Base-by-base conservation (phyloP, 1,284 basidiomycete genomes). In the Ganoderma lingzhi region DNA sequence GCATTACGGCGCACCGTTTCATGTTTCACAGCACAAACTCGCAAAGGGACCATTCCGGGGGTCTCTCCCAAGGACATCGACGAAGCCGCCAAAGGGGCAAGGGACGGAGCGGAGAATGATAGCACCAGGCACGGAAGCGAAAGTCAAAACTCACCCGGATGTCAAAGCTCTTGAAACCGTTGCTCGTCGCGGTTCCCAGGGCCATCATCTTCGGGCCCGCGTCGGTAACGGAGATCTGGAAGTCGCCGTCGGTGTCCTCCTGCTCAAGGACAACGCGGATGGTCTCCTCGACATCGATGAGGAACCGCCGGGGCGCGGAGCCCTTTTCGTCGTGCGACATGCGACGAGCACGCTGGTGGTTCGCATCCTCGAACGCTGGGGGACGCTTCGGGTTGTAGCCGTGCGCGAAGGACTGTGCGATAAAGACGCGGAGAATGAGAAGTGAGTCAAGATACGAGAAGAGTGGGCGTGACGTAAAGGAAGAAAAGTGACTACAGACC, bases 231-330 rank as follows among this genome's bases (percentile, higher is more conserved):
- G 95, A 96, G 77, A 99, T 99, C 83, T 98, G 93, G 80, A 97
- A 96, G 82, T 99, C 96, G 61, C 94, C 94, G 75, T 99, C 96
- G 5, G 97, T 99, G 80, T 99, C 97, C 79, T 99, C 97, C 80
- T 99, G 98, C 80, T 98, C 96, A 42, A 99, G 90, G 6, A 99
- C 91, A 70, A 98, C 90, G 60, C 96, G 91, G 80, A 99, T 96
- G 41, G 97, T 99, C 82, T 98, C 96, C 78, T 99, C 97, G n/a
- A 99, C 97, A 77, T 99, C 97, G 71, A 99, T 96, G 48, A 99
- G 88, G 84, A 98, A 99, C 41, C 96, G 92, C 58, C 96, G 87
- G 28, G 92, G 91, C 0, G 84, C 87, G 2, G 89, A 86, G 70
- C 86, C 86, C 80, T 93, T 92, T 81, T 93, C 93, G 77, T 94